A percentile compares a stretch with the other conserved stretches of the same genome.
phyloP scores from a whole-genome alignment of 2,329 filamentous ascomycete genomes.

The Arachnopeziza araneosa region DNA sequence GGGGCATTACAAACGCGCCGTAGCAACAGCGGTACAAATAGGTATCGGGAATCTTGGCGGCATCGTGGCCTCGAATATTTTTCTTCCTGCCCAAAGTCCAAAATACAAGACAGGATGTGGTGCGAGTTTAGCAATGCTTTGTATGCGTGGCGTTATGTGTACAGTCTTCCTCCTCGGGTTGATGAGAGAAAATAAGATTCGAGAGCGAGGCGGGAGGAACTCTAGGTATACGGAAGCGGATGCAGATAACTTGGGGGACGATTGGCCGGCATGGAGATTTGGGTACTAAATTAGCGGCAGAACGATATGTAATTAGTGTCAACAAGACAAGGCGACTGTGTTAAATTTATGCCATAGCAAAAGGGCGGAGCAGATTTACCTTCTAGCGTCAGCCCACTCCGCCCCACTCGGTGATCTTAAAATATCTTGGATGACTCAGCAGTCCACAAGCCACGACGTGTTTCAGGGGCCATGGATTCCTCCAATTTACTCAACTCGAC shows the following conservation, averaged over 20 bases:
- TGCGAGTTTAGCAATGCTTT: slow-evolving; percentile 28
- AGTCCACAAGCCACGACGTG: too few species aligned
- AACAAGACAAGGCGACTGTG: too few species aligned
- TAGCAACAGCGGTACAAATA: slow-evolving; percentile 28
- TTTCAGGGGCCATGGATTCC: too few species aligned
- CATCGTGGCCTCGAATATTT: slow-evolving; percentile 36
- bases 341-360: too few species aligned
- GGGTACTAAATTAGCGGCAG: slow-evolving; percentile 11
- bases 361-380: too few species aligned
- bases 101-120: slow-evolving; percentile 35
- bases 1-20: slow-evolving; percentile 25
- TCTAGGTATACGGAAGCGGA: slow-evolving; percentile 37
- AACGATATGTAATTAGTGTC: too few species aligned
- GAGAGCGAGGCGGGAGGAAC: slow-evolving; percentile 43
- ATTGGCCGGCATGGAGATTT: slow-evolving; percentile 45
- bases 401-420: too few species aligned
- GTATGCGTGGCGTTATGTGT: slow-evolving; percentile 7
- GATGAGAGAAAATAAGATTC: slow-evolving; percentile 31
- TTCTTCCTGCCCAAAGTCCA: slow-evolving; percentile 32
- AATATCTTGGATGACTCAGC: too few species aligned
- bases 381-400: too few species aligned
- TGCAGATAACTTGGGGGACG: slow-evolving; percentile 42
- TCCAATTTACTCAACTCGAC: too few species aligned
- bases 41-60: slow-evolving; percentile 31
- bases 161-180: slow-evolving; percentile 20